Base-by-base conservation (phyloP, 1,284 basidiomycete species). In the Coriolopsis trogii region DNA sequence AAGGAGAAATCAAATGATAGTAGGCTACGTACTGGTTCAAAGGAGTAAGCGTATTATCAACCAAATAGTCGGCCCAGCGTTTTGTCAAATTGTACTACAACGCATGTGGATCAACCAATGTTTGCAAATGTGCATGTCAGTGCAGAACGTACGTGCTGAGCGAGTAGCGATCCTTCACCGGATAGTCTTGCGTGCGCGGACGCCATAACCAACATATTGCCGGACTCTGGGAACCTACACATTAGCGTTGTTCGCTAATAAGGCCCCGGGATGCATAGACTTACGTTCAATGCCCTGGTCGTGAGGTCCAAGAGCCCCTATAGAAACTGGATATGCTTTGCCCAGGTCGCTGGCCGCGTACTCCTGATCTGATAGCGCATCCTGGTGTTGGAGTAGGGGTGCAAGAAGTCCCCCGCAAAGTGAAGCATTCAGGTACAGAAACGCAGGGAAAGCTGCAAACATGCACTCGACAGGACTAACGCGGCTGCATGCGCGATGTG, bases 181-280 rank as follows among this genome's bases (percentile, higher is more conserved):
- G 82, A 77, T 41, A 77, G 76, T 55, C 84, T 80, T 2, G 82
- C 82, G 63, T 87, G 85, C 48, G 82, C 84, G 47, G 87, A 68
- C 20, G 53, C 8, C 84, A 88, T 87, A 63, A 89, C 86, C n/a
- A 90, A 67, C 85, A 87, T 87, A 60, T 87, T 87, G 7, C 84
- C 84, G 41, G 81, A 79, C 63, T 87, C 84, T 85, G 39, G 7
- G 16, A 7, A 34, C 18, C 31, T 2, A n/a, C n/a, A n/a, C n/a
- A n/a, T n/a, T n/a, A n/a, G n/a, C n/a, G n/a, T n/a, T n/a, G n/a
- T n/a, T n/a, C n/a, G 33, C 33, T 6, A 13, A 8, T 8, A 28
- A 8, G 16, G 24, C 5, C n/a, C n/a, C n/a, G n/a, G n/a, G n/a
- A n/a, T n/a, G n/a, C n/a, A n/a, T n/a, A n/a, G n/a, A 26, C 53